Evolutionary conservation across 805 yeast species (phyloP), one percentile per base, ranked within the genome.

Genomic region (Barnettozyma botsteinii): DNA sequence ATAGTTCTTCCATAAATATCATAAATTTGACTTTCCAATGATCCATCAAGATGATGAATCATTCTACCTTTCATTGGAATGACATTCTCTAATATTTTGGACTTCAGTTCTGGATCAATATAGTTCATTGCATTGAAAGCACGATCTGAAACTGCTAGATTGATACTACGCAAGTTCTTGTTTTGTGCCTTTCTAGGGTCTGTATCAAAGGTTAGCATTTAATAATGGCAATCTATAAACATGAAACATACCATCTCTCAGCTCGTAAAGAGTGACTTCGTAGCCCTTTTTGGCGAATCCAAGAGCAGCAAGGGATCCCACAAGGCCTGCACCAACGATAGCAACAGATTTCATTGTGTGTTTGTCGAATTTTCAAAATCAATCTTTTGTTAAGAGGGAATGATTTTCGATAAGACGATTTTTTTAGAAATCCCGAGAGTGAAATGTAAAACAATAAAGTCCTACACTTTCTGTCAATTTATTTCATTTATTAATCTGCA

Each of bases 61-160:
- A 88, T 87, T 31, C 97, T 68, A 2, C 95, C 96, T 31, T 73
- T 64, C 91, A 89, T 85, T 3, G 96, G 96, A 20, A 85, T 81
- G 19, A 85, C 73, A 31, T 75, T 73, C 24, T 66, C 61, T 45
- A 83, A 53, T 2, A 87, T 70, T 20, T 78, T 55, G 0, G 64
- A 59, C 11, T 82, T 77, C 67, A 87, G 67, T 12, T 64, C 70
- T 1, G 62, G 57, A 55, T 83, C 88, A 11, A 88, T 79, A 36
- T 67, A 70, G 41, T 69, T 62, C 55, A 89, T 61, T 0, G 96
- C 83, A 21, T 70, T 63, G 40, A 87, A 79, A 1, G 96, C 97
- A 37, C 97, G 70, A 39, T 78, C 80, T 35, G 91, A 79, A n/a
- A 89, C 82, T 0, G 96, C 96, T 47, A 89, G 66, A 55, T 89